Evolutionary conservation across 371 early-diverging fungal genomes (phyloP), one percentile per base, ranked within the genome.

Genomic region (Rhizopus microsporus): DNA sequence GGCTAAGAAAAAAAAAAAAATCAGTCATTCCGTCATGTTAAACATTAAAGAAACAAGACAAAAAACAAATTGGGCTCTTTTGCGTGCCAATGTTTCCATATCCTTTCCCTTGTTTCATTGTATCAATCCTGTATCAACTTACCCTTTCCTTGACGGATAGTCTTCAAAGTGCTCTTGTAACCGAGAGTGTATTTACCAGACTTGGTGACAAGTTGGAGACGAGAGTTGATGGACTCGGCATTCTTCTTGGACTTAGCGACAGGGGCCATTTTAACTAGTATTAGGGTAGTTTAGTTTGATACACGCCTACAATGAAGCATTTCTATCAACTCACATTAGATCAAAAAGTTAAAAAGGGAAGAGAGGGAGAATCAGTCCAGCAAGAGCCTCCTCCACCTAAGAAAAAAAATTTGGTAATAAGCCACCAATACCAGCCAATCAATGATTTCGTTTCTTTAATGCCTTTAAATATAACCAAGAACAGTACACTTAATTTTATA

Each of bases 161-260:
- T 85, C 90, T 95, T 95, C 77, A 98, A 88, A 74, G 98, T 96
- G 63, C 93, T 89, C 89, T 95, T 95, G 93, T 96, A 95, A 57
- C 99, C 99, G 61, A 98, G 89, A 66, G 88, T 82, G 85, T 91
- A 92, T 88, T 97, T 97, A 75, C 99, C 99, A 78, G 91, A 90
- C 92, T 97, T 97, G 94, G 95, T 96, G 69, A 97, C 98, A 65
- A 98, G 92, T 63, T 93, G 93, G 74, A 98, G 88, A 72, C 96
- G 91, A 70, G 95, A 88, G 94, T 96, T 97, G 90, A 98, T 95
- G 82, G 88, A 87, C 85, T 98, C 96, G 56, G 83, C 74, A 66
- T 85, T 62, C 82, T 89, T 89, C 75, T 86, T 88, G 69, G 81
- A 72, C 83, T 87, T 87, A 75, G 81, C 83, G 43, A 50, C 59